phyloP scores from a whole-genome alignment of 192 early-diverging fungal species.

The Linnemannia zychae region DNA sequence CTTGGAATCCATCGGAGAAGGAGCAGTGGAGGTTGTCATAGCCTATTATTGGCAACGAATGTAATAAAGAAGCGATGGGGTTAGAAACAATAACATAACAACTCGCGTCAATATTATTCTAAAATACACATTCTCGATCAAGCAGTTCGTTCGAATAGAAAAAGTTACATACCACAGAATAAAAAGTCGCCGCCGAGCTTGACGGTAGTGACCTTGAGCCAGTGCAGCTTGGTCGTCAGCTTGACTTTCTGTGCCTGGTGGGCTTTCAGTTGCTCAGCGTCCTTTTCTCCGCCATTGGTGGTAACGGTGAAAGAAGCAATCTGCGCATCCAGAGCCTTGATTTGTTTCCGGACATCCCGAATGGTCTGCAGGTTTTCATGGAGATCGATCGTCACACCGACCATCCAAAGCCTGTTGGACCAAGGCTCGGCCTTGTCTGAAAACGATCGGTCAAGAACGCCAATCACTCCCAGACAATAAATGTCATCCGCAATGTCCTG shows the following conservation, averaged over 20 bases:
- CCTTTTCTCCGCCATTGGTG: conserved; percentile 10
- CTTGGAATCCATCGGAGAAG: conserved; percentile 66
- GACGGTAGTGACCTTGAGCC: conserved; percentile 68
- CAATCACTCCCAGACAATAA: conserved; percentile 79
- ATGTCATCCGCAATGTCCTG: conserved; percentile 85
- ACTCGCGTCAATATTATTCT: not conserved
- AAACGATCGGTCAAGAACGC: conserved; percentile 65
- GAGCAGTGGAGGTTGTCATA: conserved; percentile 67
- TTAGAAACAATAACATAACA: conserved; percentile 22
- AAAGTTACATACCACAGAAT: conserved; percentile 75
- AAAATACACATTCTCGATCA: not conserved
- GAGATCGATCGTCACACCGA: conserved; percentile 77
- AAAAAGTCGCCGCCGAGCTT: conserved; percentile 79
- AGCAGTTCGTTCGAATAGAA: conserved; percentile 28
- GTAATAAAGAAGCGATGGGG: conserved; percentile 17
- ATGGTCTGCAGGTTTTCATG: conserved; percentile 63
- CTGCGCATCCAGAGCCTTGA: conserved; percentile 36
- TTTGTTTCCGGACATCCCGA: conserved; percentile 40
- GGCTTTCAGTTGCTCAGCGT: conserved; percentile 32
- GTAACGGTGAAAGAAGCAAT: conserved; percentile 10
- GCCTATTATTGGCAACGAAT: conserved; percentile 43
- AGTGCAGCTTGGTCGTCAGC: conserved; percentile 63
- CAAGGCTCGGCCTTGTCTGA: conserved; percentile 68
- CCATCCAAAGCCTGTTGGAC: conserved; percentile 79
- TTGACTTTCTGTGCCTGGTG: conserved; percentile 25